A percentile compares a stretch with the other conserved stretches of the same genome.
Evolutionary conservation across 495 filamentous ascomycete species (phyloP).

Genomic region (Niebla homalea): DNA sequence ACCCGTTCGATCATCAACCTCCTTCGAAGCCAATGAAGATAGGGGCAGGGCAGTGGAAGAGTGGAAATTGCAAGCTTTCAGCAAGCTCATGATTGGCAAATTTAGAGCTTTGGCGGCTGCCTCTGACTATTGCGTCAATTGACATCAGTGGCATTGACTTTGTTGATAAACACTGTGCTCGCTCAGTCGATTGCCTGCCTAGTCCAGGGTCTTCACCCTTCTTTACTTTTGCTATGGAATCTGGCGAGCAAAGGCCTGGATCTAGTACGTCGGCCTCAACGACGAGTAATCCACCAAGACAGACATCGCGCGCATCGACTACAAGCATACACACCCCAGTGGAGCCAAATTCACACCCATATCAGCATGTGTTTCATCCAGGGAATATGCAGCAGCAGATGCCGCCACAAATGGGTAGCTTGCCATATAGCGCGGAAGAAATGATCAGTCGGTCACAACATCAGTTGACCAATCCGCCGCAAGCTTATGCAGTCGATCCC

Average conservation of each 20-base stretch:
- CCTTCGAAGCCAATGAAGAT: too few relatives aligned
- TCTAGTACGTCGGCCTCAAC: conserved; percentile 45
- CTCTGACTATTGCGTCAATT: too few relatives aligned
- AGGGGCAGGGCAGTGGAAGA: too few relatives aligned
- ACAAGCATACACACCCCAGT: conserved; percentile 62
- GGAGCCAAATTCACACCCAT: conserved; percentile 48
- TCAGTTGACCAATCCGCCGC: conserved; percentile 40
- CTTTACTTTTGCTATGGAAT: conserved; percentile 6
- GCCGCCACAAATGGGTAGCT: conserved; percentile 34
- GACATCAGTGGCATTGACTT: too few relatives aligned
- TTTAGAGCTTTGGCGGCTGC: too few relatives aligned
- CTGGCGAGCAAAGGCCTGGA: conserved; percentile 28
- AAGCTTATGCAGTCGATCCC: conserved; percentile 37
- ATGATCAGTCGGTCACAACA: conserved; percentile 47
- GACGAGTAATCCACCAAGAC: conserved; percentile 44
- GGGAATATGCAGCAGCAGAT: conserved; percentile 19
- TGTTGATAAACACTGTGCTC: too few relatives aligned
- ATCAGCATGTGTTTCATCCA: conserved; percentile 40
- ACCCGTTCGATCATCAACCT: too few relatives aligned
- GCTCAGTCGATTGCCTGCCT: too few relatives aligned
- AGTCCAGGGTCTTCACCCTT: too few relatives aligned
- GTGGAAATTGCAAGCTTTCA: too few relatives aligned
- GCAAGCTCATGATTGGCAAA: too few relatives aligned
- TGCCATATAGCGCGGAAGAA: conserved; percentile 45
- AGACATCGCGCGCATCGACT: conserved; percentile 71